A percentile compares a stretch with the other conserved stretches of the same genome.
Conservation (phyloP, 2,329 filamentous ascomycete species). For the Nemania sp. region DNA sequence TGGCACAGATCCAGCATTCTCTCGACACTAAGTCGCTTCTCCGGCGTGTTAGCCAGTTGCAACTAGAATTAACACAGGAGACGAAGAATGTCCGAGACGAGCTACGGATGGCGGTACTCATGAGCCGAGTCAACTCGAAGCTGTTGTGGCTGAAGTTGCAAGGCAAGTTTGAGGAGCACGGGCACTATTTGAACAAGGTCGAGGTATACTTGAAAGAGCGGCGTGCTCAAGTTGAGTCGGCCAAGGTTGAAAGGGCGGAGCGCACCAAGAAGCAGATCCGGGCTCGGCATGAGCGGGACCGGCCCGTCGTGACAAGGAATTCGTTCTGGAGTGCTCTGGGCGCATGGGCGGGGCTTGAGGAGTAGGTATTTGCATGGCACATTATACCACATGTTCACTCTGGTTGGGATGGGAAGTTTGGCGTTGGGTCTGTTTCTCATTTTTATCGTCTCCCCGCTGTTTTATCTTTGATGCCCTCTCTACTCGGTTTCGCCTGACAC, state of each 20-base stretch:
- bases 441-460: slow-evolving; percentile 42
- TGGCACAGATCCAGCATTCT: slow-evolving; percentile 45
- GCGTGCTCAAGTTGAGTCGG: slow-evolving; percentile 49
- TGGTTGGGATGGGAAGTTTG: slow-evolving; percentile 43
- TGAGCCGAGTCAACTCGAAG: slow-evolving; percentile 67
- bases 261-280: slow-evolving; percentile 48
- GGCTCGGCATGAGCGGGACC: slow-evolving; percentile 46
- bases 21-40: slow-evolving; percentile 43
- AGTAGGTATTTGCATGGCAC: slow-evolving; percentile 34
- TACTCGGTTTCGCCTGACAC: slow-evolving; percentile 31
- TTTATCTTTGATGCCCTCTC: slow-evolving; percentile 29
- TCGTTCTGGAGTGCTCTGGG: slow-evolving; percentile 46
- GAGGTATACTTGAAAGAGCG: slow-evolving; percentile 56
- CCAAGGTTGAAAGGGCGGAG: slow-evolving; percentile 47
- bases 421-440: slow-evolving; percentile 47
- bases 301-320: slow-evolving; percentile 38
- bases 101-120: slow-evolving; percentile 60
- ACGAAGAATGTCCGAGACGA: slow-evolving; percentile 55
- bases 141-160: slow-evolving; percentile 68
- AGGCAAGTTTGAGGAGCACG: slow-evolving; percentile 61
- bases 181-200: slow-evolving; percentile 62
- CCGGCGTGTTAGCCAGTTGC: slow-evolving; percentile 48
- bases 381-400: slow-evolving; percentile 47
- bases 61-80: slow-evolving; percentile 51
- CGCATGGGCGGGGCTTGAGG: slow-evolving; percentile 36